Evolutionary conservation across 208 protist species (phyloP).

Genomic region (Leishmania braziliensis): DNA sequence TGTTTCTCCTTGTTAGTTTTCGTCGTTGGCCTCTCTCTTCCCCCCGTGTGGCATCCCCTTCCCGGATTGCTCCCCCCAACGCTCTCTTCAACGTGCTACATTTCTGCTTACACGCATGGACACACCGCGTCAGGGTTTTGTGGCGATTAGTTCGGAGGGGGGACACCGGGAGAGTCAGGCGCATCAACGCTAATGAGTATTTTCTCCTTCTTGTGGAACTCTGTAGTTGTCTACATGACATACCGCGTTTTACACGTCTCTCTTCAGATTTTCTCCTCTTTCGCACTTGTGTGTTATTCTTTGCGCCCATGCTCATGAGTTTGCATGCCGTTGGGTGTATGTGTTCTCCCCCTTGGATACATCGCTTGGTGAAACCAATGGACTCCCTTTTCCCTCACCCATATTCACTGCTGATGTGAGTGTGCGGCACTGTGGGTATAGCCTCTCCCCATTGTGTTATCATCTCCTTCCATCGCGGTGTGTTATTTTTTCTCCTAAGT

Average conservation of each 20-base stretch:
- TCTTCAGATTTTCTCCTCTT: background rate
- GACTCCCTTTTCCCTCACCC: too few species aligned
- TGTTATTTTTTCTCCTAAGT: background rate
- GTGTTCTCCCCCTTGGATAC: background rate
- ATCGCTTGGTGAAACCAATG: background rate
- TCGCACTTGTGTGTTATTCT: background rate
- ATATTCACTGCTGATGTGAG: background rate
- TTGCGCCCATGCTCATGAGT: background rate
- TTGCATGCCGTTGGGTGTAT: background rate
- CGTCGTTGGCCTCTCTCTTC: background rate
- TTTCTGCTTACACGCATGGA: background rate
- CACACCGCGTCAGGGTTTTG: background rate
- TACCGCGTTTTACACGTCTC: background rate
- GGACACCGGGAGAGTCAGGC: background rate
- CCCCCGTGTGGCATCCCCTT: background rate
- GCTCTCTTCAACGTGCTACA: background rate
- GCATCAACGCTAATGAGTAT: too few species aligned
- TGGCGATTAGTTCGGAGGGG: background rate
- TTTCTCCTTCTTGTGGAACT: background rate
- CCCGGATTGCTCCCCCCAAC: background rate
- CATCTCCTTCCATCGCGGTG: background rate
- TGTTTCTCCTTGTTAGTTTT: background rate
- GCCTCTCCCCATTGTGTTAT: background rate
- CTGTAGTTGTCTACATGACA: background rate
- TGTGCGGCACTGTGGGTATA: background rate